Conservation (phyloP, 2,329 filamentous ascomycete species). For the Aspergillus fumigatiaffinis region DNA sequence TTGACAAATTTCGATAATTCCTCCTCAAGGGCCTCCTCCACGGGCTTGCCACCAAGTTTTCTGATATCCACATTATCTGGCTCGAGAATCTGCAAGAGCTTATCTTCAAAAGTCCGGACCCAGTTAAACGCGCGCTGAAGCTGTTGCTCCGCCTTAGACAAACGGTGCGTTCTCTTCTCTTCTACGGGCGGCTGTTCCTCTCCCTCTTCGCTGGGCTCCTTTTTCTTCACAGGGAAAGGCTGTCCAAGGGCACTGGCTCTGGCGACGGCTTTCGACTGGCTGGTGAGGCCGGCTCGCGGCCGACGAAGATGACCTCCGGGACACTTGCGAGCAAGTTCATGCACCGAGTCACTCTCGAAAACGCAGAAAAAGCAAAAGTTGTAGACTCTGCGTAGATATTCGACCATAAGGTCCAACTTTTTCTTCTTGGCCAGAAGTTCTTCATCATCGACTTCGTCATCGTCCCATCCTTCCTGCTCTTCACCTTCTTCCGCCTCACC, state of each 20-base stretch:
- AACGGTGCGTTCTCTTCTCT: slow-evolving; percentile 69
- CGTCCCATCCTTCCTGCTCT: slow-evolving; percentile 65
- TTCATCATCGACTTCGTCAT: slow-evolving; percentile 78
- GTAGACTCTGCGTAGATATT: slow-evolving; percentile 93
- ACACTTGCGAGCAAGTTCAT: slow-evolving; percentile 92
- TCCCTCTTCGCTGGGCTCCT: slow-evolving; percentile 59
- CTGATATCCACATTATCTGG: slow-evolving; percentile 81
- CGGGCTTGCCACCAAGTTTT: slow-evolving; percentile 83
- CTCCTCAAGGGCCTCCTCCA: slow-evolving; percentile 81
- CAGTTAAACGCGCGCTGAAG: slow-evolving; percentile 94
- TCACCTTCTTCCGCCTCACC: slow-evolving; percentile 76
- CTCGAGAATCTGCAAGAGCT: slow-evolving; percentile 86
- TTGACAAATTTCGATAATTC: slow-evolving; percentile 86
- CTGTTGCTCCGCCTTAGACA: slow-evolving; percentile 81
- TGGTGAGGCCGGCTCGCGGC: slow-evolving; percentile 79
- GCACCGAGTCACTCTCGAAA: slow-evolving; percentile 95
- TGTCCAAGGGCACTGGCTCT: slow-evolving; percentile 78
- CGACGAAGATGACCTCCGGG: slow-evolving; percentile 94
- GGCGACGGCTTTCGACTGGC: slow-evolving; percentile 77
- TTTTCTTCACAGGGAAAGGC: slow-evolving; percentile 79
- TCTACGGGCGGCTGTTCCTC: slow-evolving; percentile 62
- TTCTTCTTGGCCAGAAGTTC: slow-evolving; percentile 92
- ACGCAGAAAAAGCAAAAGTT: slow-evolving; percentile 99
- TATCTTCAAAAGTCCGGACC: slow-evolving; percentile 98
- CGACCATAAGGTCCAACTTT: slow-evolving; percentile 89